Evolutionary conservation across 352 stramenopile species (phyloP), one percentile per base, ranked within the genome.

Genomic region (Pseudoperonospora humuli): DNA sequence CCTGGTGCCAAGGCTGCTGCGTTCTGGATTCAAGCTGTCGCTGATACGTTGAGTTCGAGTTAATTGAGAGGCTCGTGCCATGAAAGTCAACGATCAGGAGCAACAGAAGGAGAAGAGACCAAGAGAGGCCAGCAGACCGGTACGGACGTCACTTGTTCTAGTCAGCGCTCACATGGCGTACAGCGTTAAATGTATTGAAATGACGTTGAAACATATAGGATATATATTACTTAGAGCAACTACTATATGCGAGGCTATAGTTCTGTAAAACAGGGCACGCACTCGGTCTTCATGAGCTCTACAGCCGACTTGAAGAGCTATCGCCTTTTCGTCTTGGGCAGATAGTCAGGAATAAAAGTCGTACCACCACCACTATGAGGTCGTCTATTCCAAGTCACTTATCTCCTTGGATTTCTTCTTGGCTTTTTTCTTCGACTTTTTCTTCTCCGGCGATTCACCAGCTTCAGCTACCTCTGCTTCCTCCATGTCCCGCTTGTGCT

Each of bases 1-100:
- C 95, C 95, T 39, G 95, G 95, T 41, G 94, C 94, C 33, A 85
- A 93, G 59, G 95, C 95, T 9, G 93, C 93, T 20, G 76, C 89
- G 7, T 78, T 96, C 60, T 95, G 93, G 54, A 82, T 98, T 31
- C 51, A 77, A 25, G 72, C 75, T 18, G 46, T 82, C 20, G 70
- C 74, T 7, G 55, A 71, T 34, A 57, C 56, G n/a, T 41, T 83
- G 17, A 64, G 49, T n/a, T 67, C 55, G 10, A 66, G 23, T 34
- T 64, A 50, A 61, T 17, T 3, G 19, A 11, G 8, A 38, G 39
- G 35, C 13, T 28, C n/a, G n/a, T n/a, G n/a, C n/a, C n/a, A n/a
- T n/a, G n/a, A n/a, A n/a, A n/a, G n/a, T n/a, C n/a, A n/a, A n/a
- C n/a, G 14, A 26, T 33, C 11, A 27, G 20, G 6, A 26, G 19